phyloP scores from a whole-genome alignment of 768 basidiomycete species.

The Lenzites betulinus region DNA sequence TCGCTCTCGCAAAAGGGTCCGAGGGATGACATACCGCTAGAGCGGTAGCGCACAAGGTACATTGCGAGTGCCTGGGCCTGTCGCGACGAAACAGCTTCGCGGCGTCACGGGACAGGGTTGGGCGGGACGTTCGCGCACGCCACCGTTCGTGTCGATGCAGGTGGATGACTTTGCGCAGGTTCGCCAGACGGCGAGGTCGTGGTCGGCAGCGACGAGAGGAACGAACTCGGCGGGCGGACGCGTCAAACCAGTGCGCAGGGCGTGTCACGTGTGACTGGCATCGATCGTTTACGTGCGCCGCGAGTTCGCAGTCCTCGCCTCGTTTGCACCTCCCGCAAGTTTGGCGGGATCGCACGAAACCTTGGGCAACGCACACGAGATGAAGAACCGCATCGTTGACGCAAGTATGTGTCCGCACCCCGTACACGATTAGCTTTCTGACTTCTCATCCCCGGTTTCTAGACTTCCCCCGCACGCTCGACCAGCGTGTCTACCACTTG shows the following conservation, averaged over 20 bases:
- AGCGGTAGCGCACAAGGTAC: constrained; percentile 6
- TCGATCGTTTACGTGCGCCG: constrained; percentile 3
- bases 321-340: neutral
- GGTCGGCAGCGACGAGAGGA: too few relatives aligned
- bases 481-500: constrained; percentile 78
- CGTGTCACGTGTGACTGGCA: constrained; percentile 20
- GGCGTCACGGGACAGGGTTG: neutral
- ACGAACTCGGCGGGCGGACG: neutral
- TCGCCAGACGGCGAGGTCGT: neutral
- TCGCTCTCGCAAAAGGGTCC: constrained; percentile 2
- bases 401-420: constrained; percentile 18
- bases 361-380: neutral
- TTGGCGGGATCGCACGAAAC: neutral
- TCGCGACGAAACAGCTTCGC: constrained; percentile 1
- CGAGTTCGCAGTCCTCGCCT: constrained; percentile 1
- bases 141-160: neutral
- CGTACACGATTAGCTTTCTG: constrained; percentile 8
- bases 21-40: constrained; percentile 10
- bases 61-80: constrained; percentile 13
- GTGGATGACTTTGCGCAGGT: neutral
- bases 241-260: constrained; percentile 7
- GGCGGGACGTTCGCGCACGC: neutral
- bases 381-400: constrained; percentile 20
- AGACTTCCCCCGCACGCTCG: constrained; percentile 80
- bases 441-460: constrained; percentile 10